Conservation (phyloP, 2,329 filamentous ascomycete genomes). For the Scedosporium apiospermum region DNA sequence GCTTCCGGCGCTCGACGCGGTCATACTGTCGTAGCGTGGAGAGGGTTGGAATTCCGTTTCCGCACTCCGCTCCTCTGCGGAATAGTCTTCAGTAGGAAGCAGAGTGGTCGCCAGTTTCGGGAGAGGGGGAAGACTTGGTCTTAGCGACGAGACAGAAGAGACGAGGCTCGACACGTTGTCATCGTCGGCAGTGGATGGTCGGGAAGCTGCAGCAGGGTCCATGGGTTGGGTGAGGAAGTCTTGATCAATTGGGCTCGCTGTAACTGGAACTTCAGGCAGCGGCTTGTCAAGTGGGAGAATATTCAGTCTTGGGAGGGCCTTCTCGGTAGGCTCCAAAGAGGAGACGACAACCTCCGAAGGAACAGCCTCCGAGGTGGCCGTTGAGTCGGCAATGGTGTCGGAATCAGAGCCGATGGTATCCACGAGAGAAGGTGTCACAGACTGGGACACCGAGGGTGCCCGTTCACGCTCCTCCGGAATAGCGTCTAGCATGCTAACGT, state of each 20-base stretch:
- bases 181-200: constrained; percentile 32
- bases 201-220: constrained; percentile 27
- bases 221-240: constrained; percentile 5
- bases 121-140: constrained; percentile 42
- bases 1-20: constrained; percentile 67
- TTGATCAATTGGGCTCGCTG: constrained; percentile 30
- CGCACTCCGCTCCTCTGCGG: constrained; percentile 33
- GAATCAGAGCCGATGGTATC: constrained; percentile 25
- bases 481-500: constrained; percentile 41
- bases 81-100: constrained; percentile 37
- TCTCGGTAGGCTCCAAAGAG: constrained; percentile 9
- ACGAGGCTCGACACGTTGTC: constrained; percentile 31
- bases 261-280: constrained; percentile 54
- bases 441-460: constrained; percentile 7
- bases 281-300: constrained; percentile 53
- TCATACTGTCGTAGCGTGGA: constrained; percentile 58
- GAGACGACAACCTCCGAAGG: constrained; percentile 8
- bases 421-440: constrained; percentile 21
- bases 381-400: constrained; percentile 28
- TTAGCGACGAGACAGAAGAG: constrained; percentile 38
- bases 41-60: constrained; percentile 41
- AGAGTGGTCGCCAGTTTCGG: constrained; percentile 47
- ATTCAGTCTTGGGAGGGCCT: constrained; percentile 20
- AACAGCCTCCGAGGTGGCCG: constrained; percentile 24
- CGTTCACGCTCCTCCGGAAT: constrained; percentile 17